Conservation (phyloP, 2,329 filamentous ascomycete species). For the Aspergillus ibericus region DNA sequence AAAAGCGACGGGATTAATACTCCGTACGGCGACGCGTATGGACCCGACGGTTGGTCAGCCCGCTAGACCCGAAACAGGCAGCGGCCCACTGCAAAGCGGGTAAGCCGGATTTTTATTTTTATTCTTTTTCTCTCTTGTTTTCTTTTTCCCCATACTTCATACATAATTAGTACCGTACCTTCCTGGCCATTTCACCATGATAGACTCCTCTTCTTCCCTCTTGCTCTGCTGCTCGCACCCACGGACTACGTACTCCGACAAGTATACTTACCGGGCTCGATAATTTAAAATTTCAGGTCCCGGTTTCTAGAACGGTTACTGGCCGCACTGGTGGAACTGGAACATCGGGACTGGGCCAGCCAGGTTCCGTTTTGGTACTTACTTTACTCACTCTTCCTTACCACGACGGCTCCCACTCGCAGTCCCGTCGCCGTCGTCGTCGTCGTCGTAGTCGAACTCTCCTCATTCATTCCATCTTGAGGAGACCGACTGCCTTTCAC, state of each 20-base stretch:
- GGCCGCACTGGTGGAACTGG: constrained; percentile 15
- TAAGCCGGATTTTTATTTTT: constrained; percentile 16
- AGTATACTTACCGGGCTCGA: background rate
- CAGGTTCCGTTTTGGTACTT: constrained; percentile 10
- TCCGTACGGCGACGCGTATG: constrained; percentile 8
- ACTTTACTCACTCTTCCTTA: constrained; percentile 3
- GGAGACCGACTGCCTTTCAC: constrained; percentile 4
- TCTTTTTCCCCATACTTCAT: constrained; percentile 4
- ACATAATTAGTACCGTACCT: background rate
- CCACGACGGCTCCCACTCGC: constrained; percentile 5
- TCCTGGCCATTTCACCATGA: background rate
- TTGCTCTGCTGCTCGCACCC: background rate
- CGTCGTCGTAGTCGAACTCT: constrained; percentile 6
- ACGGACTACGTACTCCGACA: background rate
- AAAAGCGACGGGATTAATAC: constrained; percentile 3
- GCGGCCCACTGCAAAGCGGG: constrained; percentile 10
- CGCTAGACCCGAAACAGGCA: constrained; percentile 2
- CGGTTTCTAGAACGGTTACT: constrained; percentile 17
- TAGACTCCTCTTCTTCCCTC: background rate
- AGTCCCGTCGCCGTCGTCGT: constrained; percentile 1
- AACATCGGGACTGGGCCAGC: constrained; percentile 13
- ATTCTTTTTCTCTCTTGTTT: constrained; percentile 4
- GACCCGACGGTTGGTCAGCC: constrained; percentile 5
- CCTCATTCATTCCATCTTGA: constrained; percentile 12
- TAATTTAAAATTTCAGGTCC: constrained; percentile 12